Conservation (phyloP, 768 basidiomycete species). For the Macrolepiota albuminosa region DNA sequence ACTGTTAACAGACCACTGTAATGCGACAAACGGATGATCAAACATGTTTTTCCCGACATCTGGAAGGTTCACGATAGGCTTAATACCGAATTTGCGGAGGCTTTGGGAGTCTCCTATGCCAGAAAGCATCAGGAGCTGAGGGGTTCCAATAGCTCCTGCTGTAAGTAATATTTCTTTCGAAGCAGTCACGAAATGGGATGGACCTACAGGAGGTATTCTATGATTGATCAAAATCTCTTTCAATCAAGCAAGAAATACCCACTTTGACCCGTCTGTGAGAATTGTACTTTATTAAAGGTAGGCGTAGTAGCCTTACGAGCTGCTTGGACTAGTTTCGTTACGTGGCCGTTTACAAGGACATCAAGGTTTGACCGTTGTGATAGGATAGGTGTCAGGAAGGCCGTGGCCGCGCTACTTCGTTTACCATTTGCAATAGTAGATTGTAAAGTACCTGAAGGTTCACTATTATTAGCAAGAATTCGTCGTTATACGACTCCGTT, state of each 20-base stretch:
- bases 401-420: conserved; percentile 25
- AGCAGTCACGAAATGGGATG: conserved; percentile 14
- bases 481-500: neutral
- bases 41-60: conserved; percentile 22
- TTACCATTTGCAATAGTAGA: conserved; percentile 19
- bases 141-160: conserved; percentile 26
- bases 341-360: conserved; percentile 22
- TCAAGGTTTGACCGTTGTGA: conserved; percentile 25
- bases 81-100: conserved; percentile 16
- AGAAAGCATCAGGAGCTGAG: conserved; percentile 22
- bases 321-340: conserved; percentile 10
- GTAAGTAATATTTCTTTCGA: conserved; percentile 27
- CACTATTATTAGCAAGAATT: neutral
- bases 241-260: neutral
- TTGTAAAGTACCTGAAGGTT: conserved; percentile 20
- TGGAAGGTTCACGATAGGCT: conserved; percentile 16
- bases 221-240: neutral
- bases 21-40: conserved; percentile 20
- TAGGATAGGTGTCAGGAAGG: conserved; percentile 20
- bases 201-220: neutral
- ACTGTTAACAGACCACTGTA: conserved; percentile 20
- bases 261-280: conserved; percentile 13
- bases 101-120: conserved; percentile 22
- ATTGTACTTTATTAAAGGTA: conserved; percentile 17
- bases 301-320: neutral